Base-by-base conservation (phyloP, 2,329 filamentous ascomycete genomes). In the Scytalidium lignicola region DNA sequence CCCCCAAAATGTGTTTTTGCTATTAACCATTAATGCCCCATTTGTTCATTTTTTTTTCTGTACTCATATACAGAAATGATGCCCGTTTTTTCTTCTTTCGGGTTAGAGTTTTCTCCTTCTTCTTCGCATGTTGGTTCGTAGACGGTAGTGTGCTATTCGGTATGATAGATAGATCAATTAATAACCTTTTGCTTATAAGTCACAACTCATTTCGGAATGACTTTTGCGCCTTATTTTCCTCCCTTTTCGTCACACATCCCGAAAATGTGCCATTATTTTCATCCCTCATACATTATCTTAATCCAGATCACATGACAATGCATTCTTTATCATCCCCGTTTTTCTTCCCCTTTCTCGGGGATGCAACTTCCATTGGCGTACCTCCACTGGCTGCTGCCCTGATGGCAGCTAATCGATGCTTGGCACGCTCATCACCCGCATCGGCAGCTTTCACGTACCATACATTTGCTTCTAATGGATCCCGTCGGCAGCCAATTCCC, bases 391-490 rank as follows among this genome's bases (percentile, higher is more conserved):
- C 87, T 10, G 93, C 92, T 8, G 88, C 86, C 53, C 87, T 82
- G 53, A 99, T 99, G 39, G 90, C 88, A 18, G 86, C 83, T 47
- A 99, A 76, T 21, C 93, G 82, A 62, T 93, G 86, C 67, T 86
- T 92, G 45, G 93, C 93, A 50, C 90, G 82, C 60, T 93, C 88
- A 62, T 97, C 91, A 43, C 92, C 93, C 44, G 89, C 82, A 58
- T 96, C 92, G 15, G 93, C 92, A 4, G 93, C 93, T 68, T 88
- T 89, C 58, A 99, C 92, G 65, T 99, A 99, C 92, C 91, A 97
- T 26, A 96, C 88, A 63, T 99, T 99, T 58, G 93, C 92, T 67
- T 96, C 91, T 41, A 99, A 79, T n/a, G 92, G 84, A 66, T 99
- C 93, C 44, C 90, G 84, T 32, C 90, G 87, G 67, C 90, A 96